Base-by-base conservation (phyloP, 371 early-diverging fungal species). In the Haplosporangium sp. region DNA sequence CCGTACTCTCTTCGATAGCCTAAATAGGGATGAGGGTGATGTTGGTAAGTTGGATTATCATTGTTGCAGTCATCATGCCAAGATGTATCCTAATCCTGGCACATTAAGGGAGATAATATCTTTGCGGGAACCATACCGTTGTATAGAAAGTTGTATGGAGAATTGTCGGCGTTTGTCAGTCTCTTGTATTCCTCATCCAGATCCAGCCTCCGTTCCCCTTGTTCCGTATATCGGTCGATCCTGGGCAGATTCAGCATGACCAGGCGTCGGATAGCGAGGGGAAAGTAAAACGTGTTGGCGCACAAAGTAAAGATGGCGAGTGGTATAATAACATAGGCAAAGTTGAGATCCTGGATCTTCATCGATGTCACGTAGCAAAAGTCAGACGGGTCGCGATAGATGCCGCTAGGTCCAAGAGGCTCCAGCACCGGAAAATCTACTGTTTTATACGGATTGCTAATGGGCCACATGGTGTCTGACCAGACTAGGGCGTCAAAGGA, bases 301-400 rank as follows among this genome's bases (percentile, higher is more conserved):
- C 53, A 40, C 4, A 84, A 18, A 1, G 62, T 76, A 54, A 75
- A 66, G 20, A 81, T 63, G 7, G 87, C 89, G 16, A 85, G 50
- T 9, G 83, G 86, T 37, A 88, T 62, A 13, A 88, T 75, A 12
- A 84, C 80, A 52, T 69, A 87, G 3, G 85, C 81, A 47, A 81
- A 82, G 56, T 87, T 89, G 38, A 88, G 83, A 20, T 67, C 69
- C 50, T 81, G 82, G 10, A 74, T 70, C 57, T 74, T 76, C 86
- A 86, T 87, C 18, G 86, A 86, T 9, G 89, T 87, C 4, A 85
- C 86, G 56, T 89, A 89, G 62, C 89, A 89, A 72, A 86, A 86
- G 29, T 79, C 71, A 0, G 29, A 18, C 0, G 85, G 80, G 21
- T 63, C 70, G 11, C 86, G 81, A 20, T 71, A 69, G 11, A 64